These are phyloP conservation scores for Tetrahymena elliotti DNA, from an alignment of 73 alveolate species.

Conservation along the genomic window DNA sequence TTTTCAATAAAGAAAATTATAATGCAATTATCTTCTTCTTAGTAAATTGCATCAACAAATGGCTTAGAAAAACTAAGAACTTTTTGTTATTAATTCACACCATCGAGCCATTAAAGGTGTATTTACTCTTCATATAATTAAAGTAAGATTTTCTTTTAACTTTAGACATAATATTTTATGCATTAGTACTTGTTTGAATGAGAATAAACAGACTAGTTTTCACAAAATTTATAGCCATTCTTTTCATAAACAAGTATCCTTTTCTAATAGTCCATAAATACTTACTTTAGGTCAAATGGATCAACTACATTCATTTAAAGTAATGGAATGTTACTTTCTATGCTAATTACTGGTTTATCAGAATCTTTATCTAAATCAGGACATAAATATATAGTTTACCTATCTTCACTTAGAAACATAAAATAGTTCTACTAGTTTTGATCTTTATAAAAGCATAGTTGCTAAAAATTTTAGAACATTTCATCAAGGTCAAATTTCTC, in stretches of 20 bases:
- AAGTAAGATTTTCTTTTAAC: neutral
- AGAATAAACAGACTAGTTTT: neutral
- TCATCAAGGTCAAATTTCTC: neutral
- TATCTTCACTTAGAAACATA: neutral
- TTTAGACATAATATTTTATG: neutral
- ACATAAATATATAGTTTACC: neutral
- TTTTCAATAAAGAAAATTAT: neutral
- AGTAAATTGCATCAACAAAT: neutral
- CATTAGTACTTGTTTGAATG: neutral
- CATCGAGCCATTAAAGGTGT: neutral
- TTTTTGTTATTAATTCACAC: neutral
- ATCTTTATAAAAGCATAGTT: neutral
- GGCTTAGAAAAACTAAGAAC: neutral
- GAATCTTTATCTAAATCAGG: neutral
- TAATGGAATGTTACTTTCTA: neutral
- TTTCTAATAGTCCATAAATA: neutral
- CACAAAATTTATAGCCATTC: neutral
- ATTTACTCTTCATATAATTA: neutral
- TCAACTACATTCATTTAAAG: neutral
- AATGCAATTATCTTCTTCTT: neutral
- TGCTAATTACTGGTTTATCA: neutral
- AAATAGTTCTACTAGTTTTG: neutral
- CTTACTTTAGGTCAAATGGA: neutral
- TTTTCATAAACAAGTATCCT: neutral
- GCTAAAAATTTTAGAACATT: neutral